phyloP scores from a whole-genome alignment of 164 flowering plant genomes.

The Umbilicus rupestris region DNA sequence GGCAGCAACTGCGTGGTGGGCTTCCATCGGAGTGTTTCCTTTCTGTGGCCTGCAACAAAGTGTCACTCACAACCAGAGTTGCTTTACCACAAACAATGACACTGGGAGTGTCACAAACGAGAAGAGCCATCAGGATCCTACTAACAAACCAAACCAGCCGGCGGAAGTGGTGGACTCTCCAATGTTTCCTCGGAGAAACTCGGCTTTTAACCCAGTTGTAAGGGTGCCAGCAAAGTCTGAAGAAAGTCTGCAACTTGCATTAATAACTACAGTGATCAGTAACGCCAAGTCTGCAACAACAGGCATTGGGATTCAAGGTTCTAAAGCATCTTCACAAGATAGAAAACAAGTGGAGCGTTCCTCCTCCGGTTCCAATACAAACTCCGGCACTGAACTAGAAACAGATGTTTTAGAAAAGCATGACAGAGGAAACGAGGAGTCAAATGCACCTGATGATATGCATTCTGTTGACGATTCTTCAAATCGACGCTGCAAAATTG shows the following conservation, averaged over 20 bases:
- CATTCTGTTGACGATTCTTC: conserved; percentile 27
- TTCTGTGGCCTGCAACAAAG: conserved; percentile 24
- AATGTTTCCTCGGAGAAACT: background rate
- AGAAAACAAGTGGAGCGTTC: conserved; percentile 71
- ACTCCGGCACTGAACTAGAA: conserved; percentile 82
- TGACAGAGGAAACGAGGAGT: conserved; percentile 41
- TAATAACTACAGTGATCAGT: conserved; percentile 13
- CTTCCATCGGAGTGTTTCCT: conserved; percentile 75
- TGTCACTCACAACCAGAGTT: conserved; percentile 40
- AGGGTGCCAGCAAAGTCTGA: conserved; percentile 46
- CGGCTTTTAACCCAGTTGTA: conserved; percentile 32
- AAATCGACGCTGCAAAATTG: conserved; percentile 48
- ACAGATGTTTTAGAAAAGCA: conserved; percentile 49
- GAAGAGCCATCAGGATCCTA: background rate
- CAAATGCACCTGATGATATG: conserved; percentile 30
- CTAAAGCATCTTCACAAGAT: conserved; percentile 29
- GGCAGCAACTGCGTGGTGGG: conserved; percentile 99
- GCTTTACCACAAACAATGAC: conserved; percentile 22
- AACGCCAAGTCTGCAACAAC: conserved; percentile 21
- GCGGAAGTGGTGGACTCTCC: background rate
- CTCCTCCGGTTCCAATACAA: conserved; percentile 87
- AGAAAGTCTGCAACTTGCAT: conserved; percentile 25
- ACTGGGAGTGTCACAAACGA: conserved; percentile 17
- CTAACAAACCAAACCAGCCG: background rate
- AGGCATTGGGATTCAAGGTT: conserved; percentile 24